These are phyloP conservation scores for Melanomma pulvis-pyrius DNA, from an alignment of 495 filamentous ascomycete species.

Conservation along the genomic window DNA sequence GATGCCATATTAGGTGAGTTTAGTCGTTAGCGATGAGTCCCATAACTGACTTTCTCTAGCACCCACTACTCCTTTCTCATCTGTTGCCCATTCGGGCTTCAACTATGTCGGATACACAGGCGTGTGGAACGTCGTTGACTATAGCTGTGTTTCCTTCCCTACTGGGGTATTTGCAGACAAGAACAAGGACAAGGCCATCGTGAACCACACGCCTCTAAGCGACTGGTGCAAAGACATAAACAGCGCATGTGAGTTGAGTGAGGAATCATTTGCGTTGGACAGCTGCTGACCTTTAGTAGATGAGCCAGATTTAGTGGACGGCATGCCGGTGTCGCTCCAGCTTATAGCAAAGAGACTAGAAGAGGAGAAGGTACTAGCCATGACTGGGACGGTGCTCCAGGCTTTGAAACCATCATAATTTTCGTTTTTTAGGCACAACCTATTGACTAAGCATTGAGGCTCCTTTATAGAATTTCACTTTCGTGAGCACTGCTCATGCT, in stretches of 20 bases:
- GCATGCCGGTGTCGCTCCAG: constrained; percentile 59
- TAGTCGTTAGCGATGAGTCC: background rate
- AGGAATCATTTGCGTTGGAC: background rate
- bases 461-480: constrained; percentile 9
- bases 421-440: background rate
- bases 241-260: constrained; percentile 27
- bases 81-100: constrained; percentile 39
- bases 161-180: constrained; percentile 38
- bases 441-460: constrained; percentile 14
- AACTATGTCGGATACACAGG: constrained; percentile 45
- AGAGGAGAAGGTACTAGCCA: constrained; percentile 53
- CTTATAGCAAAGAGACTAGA: constrained; percentile 55
- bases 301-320: constrained; percentile 57
- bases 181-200: constrained; percentile 33
- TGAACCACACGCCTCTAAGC: constrained; percentile 23
- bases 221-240: constrained; percentile 30
- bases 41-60: constrained; percentile 8
- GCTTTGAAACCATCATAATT: constrained; percentile 20
- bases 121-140: constrained; percentile 45
- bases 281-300: constrained; percentile 46
- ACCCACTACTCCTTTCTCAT: constrained; percentile 43
- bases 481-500: background rate
- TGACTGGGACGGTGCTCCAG: constrained; percentile 38
- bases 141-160: constrained; percentile 42
- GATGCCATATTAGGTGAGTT: constrained; percentile 42